Evolutionary conservation across 768 basidiomycete species (phyloP).

Genomic region (Leucosporidium scottii): DNA sequence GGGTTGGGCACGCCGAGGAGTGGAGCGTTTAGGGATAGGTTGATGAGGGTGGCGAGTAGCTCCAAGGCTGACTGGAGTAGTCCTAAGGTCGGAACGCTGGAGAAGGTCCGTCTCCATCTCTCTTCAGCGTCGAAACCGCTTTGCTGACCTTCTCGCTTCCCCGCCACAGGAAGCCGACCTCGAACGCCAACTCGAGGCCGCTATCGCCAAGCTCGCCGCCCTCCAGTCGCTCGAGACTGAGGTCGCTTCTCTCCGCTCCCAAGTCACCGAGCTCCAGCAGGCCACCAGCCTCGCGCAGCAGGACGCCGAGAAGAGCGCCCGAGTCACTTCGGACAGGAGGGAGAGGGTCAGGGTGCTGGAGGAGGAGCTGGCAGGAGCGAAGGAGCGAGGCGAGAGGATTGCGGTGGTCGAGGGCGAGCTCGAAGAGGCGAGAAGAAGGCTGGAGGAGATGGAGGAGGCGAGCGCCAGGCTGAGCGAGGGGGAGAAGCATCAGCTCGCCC

Average conservation of each 20-base stretch:
- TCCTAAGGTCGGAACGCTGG: not conserved
- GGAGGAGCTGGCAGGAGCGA: not conserved
- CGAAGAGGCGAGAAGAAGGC: conserved; percentile 67
- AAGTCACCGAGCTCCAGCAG: conserved; percentile 48
- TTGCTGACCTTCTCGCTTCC: not conserved
- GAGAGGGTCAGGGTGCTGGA: conserved; percentile 51
- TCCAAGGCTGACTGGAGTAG: conserved; percentile 20
- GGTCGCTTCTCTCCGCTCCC: conserved; percentile 69
- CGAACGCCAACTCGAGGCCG: conserved; percentile 12
- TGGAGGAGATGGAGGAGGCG: conserved; percentile 67
- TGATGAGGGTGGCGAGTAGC: not conserved
- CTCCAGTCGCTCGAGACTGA: conserved; percentile 50
- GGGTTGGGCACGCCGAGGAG: conserved; percentile 18
- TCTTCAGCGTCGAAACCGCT: not conserved
- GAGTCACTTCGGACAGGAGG: conserved; percentile 52
- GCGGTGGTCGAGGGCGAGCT: conserved; percentile 63
- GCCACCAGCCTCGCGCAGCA: not conserved
- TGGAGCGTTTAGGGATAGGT: not conserved
- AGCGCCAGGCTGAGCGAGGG: not conserved
- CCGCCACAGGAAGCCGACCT: conserved; percentile 3
- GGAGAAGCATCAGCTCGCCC: not conserved
- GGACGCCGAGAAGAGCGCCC: conserved; percentile 12
- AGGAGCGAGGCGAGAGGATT: conserved; percentile 35
- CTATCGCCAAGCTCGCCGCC: not conserved
- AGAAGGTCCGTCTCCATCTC: conserved; percentile 7